phyloP scores from a whole-genome alignment of 164 flowering plant species.

The Cinnamomum micranthum region DNA sequence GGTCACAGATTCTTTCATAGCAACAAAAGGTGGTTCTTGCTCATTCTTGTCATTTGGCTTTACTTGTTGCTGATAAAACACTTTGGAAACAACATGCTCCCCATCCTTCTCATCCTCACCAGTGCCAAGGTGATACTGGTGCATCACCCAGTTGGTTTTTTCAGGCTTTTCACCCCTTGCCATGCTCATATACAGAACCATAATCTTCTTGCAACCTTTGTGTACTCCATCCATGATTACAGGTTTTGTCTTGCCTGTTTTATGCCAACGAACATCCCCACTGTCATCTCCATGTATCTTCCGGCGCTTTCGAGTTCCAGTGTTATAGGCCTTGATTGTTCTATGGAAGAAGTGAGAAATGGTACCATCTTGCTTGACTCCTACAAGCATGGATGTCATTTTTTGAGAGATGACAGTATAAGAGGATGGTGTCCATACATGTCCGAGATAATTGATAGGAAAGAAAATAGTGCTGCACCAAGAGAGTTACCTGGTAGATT shows the following conservation, averaged over 20 bases:
- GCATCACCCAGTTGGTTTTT: conserved; percentile 98
- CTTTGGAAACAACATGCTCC: conserved; percentile 76
- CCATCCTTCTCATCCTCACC: conserved; percentile 88
- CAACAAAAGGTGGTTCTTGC: conserved; percentile 33
- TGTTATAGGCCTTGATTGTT: conserved; percentile 87
- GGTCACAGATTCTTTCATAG: conserved; percentile 15
- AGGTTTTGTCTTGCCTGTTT: conserved; percentile 94
- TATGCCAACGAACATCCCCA: conserved; percentile 96
- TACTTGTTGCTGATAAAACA: conserved; percentile 68
- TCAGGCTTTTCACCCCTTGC: conserved; percentile 68
- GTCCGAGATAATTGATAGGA: neutral
- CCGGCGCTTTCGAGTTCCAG: conserved; percentile 92
- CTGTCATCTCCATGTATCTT: conserved; percentile 60
- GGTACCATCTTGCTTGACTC: conserved; percentile 88
- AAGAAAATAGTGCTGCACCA: neutral
- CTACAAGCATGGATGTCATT: conserved; percentile 24
- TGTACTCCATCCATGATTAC: conserved; percentile 72
- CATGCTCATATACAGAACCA: conserved; percentile 74
- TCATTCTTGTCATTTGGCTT: conserved; percentile 57
- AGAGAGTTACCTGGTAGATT: conserved; percentile 57
- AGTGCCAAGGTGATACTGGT: conserved; percentile 92
- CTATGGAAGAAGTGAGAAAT: conserved; percentile 83
- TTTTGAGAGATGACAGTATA: neutral
- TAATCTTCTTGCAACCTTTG: conserved; percentile 85
- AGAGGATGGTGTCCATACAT: neutral